A percentile compares a stretch with the other conserved stretches of the same genome.
Evolutionary conservation across 306 rosid species (phyloP).

Genomic region (Vicia sativa): DNA sequence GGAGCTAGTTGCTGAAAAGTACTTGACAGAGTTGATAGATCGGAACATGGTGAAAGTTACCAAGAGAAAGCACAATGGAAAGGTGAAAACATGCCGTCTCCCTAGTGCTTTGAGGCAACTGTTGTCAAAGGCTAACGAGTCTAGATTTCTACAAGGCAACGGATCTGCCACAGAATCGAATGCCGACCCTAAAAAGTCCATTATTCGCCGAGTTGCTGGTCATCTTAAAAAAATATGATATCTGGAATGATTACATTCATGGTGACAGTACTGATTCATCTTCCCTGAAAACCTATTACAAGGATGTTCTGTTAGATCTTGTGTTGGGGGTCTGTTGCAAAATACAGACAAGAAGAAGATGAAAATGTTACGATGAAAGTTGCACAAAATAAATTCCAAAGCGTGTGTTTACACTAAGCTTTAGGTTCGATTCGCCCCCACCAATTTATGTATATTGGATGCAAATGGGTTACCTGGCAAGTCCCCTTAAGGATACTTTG

Average conservation of each 20-base stretch:
- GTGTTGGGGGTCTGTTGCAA: too few relatives aligned
- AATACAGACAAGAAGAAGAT: too few relatives aligned
- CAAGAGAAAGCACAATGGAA: conserved; percentile 39
- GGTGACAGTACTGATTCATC: background rate
- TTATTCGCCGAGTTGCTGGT: conserved; percentile 15
- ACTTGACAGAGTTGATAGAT: conserved; percentile 38
- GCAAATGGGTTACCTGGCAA: too few relatives aligned
- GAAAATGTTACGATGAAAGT: too few relatives aligned
- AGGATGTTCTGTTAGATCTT: too few relatives aligned
- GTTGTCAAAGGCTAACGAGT: conserved; percentile 2
- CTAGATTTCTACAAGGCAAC: background rate
- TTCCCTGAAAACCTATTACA: background rate
- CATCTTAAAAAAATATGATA: background rate
- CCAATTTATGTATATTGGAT: too few relatives aligned
- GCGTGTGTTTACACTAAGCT: too few relatives aligned
- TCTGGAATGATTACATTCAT: conserved; percentile 30
- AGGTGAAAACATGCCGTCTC: conserved; percentile 42
- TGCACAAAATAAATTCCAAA: too few relatives aligned
- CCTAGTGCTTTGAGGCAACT: conserved; percentile 7
- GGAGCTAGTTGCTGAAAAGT: conserved; percentile 33
- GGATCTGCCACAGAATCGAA: background rate
- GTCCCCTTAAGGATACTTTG: too few relatives aligned
- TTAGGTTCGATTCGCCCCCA: too few relatives aligned
- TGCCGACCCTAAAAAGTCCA: background rate
- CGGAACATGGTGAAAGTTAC: conserved; percentile 30